A percentile compares a stretch with the other conserved stretches of the same genome.
phyloP scores from a whole-genome alignment of 331 rosid genomes.

The Malus hybrid region DNA sequence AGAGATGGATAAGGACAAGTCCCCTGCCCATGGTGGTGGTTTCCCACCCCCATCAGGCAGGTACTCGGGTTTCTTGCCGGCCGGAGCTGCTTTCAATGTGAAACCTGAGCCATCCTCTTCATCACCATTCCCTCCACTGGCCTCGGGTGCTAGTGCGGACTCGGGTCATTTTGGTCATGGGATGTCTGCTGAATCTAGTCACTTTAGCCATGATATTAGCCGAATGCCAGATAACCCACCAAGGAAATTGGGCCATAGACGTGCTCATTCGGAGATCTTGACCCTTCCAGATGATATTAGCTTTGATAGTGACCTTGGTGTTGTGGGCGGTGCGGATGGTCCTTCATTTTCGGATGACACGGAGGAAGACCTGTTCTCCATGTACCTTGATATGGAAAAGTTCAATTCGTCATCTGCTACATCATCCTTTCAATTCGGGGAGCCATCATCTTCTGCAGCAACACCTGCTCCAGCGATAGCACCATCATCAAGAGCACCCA shows the following conservation, averaged over 20 bases:
- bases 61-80: constrained; percentile 41
- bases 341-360: constrained; percentile 89
- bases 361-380: constrained; percentile 80
- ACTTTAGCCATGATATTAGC: constrained; percentile 87
- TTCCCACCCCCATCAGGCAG: constrained; percentile 69
- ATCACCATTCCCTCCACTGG: constrained; percentile 44
- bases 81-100: constrained; percentile 47
- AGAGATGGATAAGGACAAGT: constrained; percentile 75
- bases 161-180: constrained; percentile 50
- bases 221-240: constrained; percentile 87
- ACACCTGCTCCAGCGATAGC: constrained; percentile 7
- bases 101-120: constrained; percentile 56
- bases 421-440: constrained; percentile 57
- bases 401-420: constrained; percentile 81
- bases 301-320: constrained; percentile 90
- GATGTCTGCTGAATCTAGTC: constrained; percentile 39
- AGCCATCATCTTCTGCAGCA: constrained; percentile 40
- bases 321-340: constrained; percentile 85
- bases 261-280: constrained; percentile 88
- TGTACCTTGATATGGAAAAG: constrained; percentile 98
- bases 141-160: constrained; percentile 46
- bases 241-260: constrained; percentile 77
- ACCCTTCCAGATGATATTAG: constrained; percentile 90
- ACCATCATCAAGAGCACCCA: constrained; percentile 19
- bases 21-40: constrained; percentile 53